Evolutionary conservation across 495 filamentous ascomycete species (phyloP).

Genomic region (Rusavskia elegans): DNA sequence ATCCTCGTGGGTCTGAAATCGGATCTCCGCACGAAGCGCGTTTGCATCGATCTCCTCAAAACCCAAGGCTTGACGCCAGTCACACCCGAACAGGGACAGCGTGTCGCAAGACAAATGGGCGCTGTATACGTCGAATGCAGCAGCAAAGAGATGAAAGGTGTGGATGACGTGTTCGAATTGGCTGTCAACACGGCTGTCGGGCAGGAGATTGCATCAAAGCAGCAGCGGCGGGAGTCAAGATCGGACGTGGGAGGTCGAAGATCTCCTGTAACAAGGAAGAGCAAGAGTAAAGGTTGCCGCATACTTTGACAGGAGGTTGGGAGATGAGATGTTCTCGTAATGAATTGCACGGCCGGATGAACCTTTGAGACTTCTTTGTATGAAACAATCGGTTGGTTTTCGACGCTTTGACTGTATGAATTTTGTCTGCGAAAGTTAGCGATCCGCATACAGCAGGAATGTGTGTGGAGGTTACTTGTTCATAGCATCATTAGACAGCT

Average conservation of each 20-base stretch:
- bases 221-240: conserved; percentile 15
- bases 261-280: conserved; percentile 26
- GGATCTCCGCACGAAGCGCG: conserved; percentile 83
- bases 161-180: conserved; percentile 84
- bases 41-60: conserved; percentile 94
- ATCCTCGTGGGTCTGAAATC: conserved; percentile 94
- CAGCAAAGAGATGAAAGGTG: conserved; percentile 88
- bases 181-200: conserved; percentile 75
- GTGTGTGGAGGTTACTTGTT: neutral
- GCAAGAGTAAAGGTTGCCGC: conserved; percentile 42
- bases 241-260: conserved; percentile 17
- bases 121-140: conserved; percentile 95
- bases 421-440: neutral
- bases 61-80: conserved; percentile 94
- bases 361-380: neutral
- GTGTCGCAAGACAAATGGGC: conserved; percentile 81
- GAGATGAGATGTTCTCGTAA: no score
- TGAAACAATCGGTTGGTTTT: neutral
- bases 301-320: neutral
- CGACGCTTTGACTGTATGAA: no score
- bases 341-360: no score
- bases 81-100: conserved; percentile 72
- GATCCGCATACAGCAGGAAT: neutral
- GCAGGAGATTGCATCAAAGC: conserved; percentile 20
- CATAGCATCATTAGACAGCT: neutral